These are phyloP conservation scores for Populus trichocarpa DNA, from an alignment of 441 rosid species.

Conservation along the genomic window DNA sequence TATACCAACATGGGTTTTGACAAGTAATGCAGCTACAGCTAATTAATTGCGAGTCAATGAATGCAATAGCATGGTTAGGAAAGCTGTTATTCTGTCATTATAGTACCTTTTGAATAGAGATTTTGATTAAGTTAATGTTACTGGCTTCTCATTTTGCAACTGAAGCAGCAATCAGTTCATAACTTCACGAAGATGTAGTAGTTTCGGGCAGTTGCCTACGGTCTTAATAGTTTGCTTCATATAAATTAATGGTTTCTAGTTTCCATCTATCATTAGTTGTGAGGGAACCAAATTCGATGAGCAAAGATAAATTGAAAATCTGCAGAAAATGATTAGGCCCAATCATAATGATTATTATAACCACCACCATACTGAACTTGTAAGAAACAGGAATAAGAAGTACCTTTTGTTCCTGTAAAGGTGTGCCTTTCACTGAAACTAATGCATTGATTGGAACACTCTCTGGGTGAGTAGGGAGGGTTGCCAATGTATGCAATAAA, in stretches of 20 bases:
- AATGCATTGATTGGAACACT: conserved; percentile 93
- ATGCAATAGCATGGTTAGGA: too few species aligned
- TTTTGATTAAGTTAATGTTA: background rate
- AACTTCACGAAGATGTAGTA: too few species aligned
- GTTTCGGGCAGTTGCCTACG: too few species aligned
- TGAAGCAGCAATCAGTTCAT: background rate
- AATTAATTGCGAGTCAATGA: too few species aligned
- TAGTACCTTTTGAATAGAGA: too few species aligned
- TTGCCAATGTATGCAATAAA: conserved; percentile 80
- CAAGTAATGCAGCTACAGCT: too few species aligned
- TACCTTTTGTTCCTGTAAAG: conserved; percentile 95
- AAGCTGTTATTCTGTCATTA: too few species aligned
- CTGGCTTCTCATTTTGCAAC: background rate
- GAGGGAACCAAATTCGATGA: background rate
- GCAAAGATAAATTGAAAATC: background rate
- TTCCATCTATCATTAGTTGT: background rate
- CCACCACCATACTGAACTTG: background rate
- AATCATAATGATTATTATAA: background rate
- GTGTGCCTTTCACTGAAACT: conserved; percentile 93
- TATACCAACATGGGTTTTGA: too few species aligned
- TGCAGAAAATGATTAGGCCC: background rate
- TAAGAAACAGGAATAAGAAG: background rate
- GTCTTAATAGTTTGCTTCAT: too few species aligned
- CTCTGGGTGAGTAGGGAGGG: conserved; percentile 94
- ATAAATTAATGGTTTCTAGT: background rate